Evolutionary conservation across 208 protist species (phyloP).

Genomic region (Leishmania tarentolae): DNA sequence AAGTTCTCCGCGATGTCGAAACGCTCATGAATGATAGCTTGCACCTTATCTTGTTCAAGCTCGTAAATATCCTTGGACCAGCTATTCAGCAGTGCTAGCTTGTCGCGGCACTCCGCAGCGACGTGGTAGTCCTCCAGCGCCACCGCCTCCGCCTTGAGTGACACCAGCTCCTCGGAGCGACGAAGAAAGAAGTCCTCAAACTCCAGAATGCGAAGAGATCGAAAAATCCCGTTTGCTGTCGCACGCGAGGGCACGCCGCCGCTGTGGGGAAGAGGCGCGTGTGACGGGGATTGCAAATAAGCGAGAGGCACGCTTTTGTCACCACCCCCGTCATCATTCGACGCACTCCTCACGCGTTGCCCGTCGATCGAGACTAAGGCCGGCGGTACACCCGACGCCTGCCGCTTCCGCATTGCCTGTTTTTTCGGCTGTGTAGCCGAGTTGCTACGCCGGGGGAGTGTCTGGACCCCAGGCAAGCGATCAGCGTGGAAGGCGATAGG

Average conservation of each 20-base stretch:
- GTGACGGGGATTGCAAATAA: background rate
- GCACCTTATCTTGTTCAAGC: conserved; percentile 86
- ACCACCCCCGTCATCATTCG: background rate
- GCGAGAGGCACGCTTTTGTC: background rate
- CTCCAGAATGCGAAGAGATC: conserved; percentile 79
- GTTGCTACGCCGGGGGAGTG: conserved; percentile 1
- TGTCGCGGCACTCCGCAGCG: conserved; percentile 67
- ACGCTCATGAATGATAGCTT: conserved; percentile 90
- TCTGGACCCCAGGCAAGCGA: background rate
- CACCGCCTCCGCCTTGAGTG: conserved; percentile 78
- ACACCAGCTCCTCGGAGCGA: conserved; percentile 79
- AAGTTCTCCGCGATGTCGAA: conserved; percentile 80
- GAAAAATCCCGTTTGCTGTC: conserved; percentile 39
- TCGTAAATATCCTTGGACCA: conserved; percentile 74
- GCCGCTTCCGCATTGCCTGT: background rate
- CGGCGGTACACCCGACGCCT: background rate
- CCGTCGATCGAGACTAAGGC: background rate
- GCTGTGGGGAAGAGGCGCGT: background rate
- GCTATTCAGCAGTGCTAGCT: conserved; percentile 69
- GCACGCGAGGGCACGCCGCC: background rate
- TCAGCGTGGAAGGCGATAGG: conserved; percentile 31
- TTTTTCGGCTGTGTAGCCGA: background rate
- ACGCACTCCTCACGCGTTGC: background rate
- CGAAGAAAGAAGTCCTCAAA: conserved; percentile 89
- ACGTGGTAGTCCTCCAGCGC: conserved; percentile 71